These are phyloP conservation scores for Blastobotrys malaysiensis DNA, from an alignment of 1,139 yeast genomes.

Conservation along the genomic window DNA sequence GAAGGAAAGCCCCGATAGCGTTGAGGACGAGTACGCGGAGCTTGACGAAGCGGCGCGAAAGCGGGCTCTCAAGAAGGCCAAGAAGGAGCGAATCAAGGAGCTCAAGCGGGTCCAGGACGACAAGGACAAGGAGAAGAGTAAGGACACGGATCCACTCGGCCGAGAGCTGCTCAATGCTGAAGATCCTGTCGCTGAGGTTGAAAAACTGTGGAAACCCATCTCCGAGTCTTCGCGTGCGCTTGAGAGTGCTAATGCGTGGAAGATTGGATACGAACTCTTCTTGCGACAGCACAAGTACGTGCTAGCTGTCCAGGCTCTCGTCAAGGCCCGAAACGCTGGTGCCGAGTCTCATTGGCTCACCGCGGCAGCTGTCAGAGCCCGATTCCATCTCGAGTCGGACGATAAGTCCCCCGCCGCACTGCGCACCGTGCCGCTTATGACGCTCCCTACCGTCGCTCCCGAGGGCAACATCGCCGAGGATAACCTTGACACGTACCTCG, in stretches of 20 bases:
- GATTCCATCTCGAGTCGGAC: slow-evolving; percentile 26
- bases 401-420: slow-evolving; percentile 29
- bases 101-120: slow-evolving; percentile 35
- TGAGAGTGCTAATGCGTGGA: slow-evolving; percentile 33
- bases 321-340: slow-evolving; percentile 34
- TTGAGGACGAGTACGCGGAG: slow-evolving; percentile 17
- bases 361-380: slow-evolving; percentile 25
- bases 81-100: slow-evolving; percentile 39
- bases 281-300: slow-evolving; percentile 43
- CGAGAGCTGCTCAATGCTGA: slow-evolving; percentile 32
- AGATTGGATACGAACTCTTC: slow-evolving; percentile 42
- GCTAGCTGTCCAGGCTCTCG: slow-evolving; percentile 41
- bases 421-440: slow-evolving; percentile 29
- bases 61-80: slow-evolving; percentile 35
- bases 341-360: slow-evolving; percentile 27
- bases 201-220: slow-evolving; percentile 36
- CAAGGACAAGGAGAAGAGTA: slow-evolving; percentile 30
- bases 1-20: slow-evolving; percentile 11
- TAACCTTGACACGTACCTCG: slow-evolving; percentile 22
- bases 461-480: slow-evolving; percentile 26
- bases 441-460: slow-evolving; percentile 28
- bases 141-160: slow-evolving; percentile 45
- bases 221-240: slow-evolving; percentile 27
- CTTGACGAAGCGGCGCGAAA: slow-evolving; percentile 32
- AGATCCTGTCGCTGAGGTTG: slow-evolving; percentile 39